A percentile compares a stretch with the other conserved stretches of the same genome.
Conservation (phyloP, 345 rosid genomes). For the Kernera saxatilis region DNA sequence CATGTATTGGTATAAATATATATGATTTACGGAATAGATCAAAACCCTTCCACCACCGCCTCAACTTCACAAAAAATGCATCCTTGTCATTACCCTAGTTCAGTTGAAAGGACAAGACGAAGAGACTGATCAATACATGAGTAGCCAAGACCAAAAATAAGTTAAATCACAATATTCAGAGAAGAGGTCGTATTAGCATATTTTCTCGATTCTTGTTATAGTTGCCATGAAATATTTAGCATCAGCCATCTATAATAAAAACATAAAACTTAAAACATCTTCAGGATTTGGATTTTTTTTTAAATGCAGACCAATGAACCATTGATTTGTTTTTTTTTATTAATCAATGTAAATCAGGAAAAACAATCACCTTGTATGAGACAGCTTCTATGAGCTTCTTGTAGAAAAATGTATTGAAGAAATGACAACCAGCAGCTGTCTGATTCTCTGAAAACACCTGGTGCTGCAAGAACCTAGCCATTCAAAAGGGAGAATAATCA, state of each 20-base stretch:
- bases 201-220: background rate
- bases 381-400: slow-evolving; percentile 82
- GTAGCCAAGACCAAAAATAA: background rate
- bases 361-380: slow-evolving; percentile 52
- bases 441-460: slow-evolving; percentile 46
- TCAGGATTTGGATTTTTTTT: background rate
- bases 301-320: background rate
- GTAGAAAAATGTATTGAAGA: slow-evolving; percentile 86
- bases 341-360: background rate
- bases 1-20: slow-evolving; percentile 81
- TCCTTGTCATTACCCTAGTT: slow-evolving; percentile 53
- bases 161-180: background rate
- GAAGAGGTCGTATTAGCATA: background rate
- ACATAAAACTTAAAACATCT: background rate
- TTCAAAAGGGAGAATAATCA: background rate
- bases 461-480: slow-evolving; percentile 60
- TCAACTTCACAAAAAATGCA: slow-evolving; percentile 60
- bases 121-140: slow-evolving; percentile 3
- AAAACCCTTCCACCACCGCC: slow-evolving; percentile 97
- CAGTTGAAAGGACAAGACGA: background rate
- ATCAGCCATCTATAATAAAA: background rate
- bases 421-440: slow-evolving; percentile 49
- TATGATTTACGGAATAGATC: slow-evolving; percentile 87
- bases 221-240: background rate
- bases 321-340: slow-evolving; percentile 1